phyloP scores from a whole-genome alignment of 768 basidiomycete genomes.

The Tricholoma bakamatsutake region DNA sequence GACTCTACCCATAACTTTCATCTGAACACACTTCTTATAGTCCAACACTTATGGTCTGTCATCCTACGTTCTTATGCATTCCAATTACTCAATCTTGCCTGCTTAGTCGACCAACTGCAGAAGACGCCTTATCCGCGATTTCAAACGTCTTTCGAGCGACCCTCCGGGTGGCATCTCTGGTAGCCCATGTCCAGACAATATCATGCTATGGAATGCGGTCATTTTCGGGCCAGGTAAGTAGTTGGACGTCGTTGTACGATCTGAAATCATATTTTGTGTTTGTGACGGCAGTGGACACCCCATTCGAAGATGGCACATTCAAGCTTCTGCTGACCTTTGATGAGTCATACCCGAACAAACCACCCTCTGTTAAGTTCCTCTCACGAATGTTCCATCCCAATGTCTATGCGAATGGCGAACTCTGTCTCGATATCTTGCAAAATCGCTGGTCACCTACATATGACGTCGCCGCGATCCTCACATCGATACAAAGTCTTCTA shows the following conservation, averaged over 20 bases:
- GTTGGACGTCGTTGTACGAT: neutral
- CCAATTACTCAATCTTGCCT: neutral
- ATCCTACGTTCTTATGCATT: too few relatives aligned
- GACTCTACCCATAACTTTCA: neutral
- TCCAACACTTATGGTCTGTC: neutral
- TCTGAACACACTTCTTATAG: neutral
- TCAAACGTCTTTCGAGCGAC: slow-evolving; percentile 91
- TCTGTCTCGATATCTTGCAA: slow-evolving; percentile 97
- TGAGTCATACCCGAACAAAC: slow-evolving; percentile 98
- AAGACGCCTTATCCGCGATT: slow-evolving; percentile 95
- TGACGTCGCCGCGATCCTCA: slow-evolving; percentile 97
- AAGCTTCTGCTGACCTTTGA: slow-evolving; percentile 93
- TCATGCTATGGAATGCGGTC: slow-evolving; percentile 99
- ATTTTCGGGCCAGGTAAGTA: slow-evolving; percentile 94
- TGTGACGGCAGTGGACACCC: slow-evolving; percentile 74
- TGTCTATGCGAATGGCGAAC: slow-evolving; percentile 96
- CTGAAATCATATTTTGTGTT: slow-evolving; percentile 1
- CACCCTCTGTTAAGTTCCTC: slow-evolving; percentile 95
- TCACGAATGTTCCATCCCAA: slow-evolving; percentile 99
- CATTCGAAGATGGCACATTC: slow-evolving; percentile 99
- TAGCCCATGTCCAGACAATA: slow-evolving; percentile 95
- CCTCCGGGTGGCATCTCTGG: slow-evolving; percentile 96
- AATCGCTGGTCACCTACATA: slow-evolving; percentile 99
- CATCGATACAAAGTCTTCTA: slow-evolving; percentile 89
- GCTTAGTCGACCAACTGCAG: slow-evolving; percentile 89